These are phyloP conservation scores for Phytophthora tubulina DNA, from an alignment of 352 stramenopile genomes.

Conservation along the genomic window DNA sequence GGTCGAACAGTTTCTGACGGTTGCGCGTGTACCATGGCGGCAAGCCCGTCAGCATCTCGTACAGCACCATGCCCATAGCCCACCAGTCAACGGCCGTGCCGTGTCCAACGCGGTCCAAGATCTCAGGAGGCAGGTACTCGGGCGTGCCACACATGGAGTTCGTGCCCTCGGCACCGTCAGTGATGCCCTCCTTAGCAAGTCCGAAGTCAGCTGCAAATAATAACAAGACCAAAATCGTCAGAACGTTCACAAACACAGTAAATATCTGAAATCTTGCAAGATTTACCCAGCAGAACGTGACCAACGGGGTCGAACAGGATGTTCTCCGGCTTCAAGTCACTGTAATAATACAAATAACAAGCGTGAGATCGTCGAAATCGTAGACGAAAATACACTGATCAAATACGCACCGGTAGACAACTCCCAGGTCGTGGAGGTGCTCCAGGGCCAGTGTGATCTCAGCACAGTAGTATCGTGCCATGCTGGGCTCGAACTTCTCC, in stretches of 20 bases:
- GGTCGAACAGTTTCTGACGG: conserved; percentile 93
- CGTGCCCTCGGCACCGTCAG: conserved; percentile 81
- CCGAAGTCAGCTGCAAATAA: conserved; percentile 79
- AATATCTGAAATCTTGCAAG: not conserved
- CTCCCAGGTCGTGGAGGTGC: conserved; percentile 89
- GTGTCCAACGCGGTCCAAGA: conserved; percentile 90
- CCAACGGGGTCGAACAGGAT: conserved; percentile 85
- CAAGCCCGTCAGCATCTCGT: conserved; percentile 95
- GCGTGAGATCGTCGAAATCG: not conserved
- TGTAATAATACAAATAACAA: conserved; percentile 27
- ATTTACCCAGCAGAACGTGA: conserved; percentile 74
- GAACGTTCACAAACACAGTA: not conserved
- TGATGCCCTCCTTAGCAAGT: conserved; percentile 90
- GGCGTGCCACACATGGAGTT: conserved; percentile 93
- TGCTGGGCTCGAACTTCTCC: conserved; percentile 90
- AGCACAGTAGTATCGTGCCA: conserved; percentile 92
- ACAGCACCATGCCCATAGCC: conserved; percentile 93
- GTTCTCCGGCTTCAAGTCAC: conserved; percentile 89
- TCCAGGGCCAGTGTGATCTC: conserved; percentile 91
- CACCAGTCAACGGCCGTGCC: conserved; percentile 94
- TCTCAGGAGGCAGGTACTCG: conserved; percentile 94
- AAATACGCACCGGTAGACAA: conserved; percentile 81
- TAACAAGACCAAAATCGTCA: conserved; percentile 6
- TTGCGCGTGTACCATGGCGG: conserved; percentile 95
- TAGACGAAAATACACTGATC: not conserved